phyloP scores from a whole-genome alignment of 176 grass and related monocot genomes.

The Lolium perenne region DNA sequence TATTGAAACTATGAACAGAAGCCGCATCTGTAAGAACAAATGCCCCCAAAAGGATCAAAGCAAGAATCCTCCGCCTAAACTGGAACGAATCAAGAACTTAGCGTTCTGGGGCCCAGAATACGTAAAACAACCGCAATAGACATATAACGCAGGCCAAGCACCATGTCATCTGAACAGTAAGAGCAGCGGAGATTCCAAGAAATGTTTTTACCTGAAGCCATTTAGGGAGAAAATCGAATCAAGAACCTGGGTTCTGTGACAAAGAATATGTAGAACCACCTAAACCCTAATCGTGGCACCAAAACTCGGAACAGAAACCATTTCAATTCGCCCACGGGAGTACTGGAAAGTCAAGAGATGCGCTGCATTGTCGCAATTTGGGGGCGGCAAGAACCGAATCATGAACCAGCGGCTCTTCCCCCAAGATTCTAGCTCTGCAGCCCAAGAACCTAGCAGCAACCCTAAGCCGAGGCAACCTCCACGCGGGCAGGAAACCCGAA shows the following conservation, averaged over 20 bases:
- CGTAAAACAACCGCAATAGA: not conserved
- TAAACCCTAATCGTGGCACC: not conserved
- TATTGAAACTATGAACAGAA: not conserved
- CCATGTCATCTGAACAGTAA: not conserved
- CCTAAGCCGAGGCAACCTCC: conserved; percentile 1
- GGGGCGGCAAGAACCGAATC: not conserved
- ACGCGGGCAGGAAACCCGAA: not conserved
- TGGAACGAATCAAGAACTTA: not conserved
- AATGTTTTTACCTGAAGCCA: not conserved
- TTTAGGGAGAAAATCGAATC: not conserved
- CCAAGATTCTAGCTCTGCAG: not conserved
- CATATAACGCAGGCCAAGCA: not conserved
- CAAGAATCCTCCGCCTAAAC: not conserved
- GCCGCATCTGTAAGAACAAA: not conserved
- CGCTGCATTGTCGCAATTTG: not conserved
- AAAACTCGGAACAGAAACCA: not conserved
- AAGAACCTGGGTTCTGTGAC: not conserved
- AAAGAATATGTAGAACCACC: not conserved
- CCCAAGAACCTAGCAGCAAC: not conserved
- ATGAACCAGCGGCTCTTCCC: not conserved
- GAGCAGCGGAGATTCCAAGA: not conserved
- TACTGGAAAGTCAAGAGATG: not conserved
- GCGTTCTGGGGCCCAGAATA: not conserved
- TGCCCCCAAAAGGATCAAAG: not conserved
- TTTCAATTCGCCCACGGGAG: not conserved